These are phyloP conservation scores for Berberis thunbergii DNA, from an alignment of 164 flowering plant species.

Conservation along the genomic window DNA sequence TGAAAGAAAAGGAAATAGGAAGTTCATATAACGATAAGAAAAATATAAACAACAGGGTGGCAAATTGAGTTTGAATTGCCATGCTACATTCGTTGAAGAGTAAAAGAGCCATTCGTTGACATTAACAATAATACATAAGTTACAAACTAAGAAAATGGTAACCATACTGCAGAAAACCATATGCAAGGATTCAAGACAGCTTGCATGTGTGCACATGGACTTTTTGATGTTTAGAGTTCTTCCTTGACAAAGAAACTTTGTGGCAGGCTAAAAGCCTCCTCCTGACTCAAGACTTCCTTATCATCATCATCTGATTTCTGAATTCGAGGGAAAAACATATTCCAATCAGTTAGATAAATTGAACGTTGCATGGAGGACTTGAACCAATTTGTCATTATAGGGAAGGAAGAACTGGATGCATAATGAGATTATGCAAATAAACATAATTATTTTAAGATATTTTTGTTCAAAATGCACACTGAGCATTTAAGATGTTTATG, in stretches of 20 bases:
- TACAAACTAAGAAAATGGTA: too few species aligned
- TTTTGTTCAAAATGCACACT: too few species aligned
- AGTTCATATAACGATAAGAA: too few species aligned
- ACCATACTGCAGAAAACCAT: neutral
- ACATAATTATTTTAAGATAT: too few species aligned
- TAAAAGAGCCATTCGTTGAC: too few species aligned
- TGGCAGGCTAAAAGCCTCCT: constrained; percentile 82
- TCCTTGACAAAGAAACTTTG: constrained; percentile 64
- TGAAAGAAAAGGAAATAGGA: too few species aligned
- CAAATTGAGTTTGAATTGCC: too few species aligned
- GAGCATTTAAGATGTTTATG: too few species aligned
- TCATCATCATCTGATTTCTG: constrained; percentile 95
- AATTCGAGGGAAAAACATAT: constrained; percentile 5
- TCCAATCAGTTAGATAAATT: neutral
- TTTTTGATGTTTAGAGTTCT: constrained; percentile 27
- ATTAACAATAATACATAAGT: too few species aligned
- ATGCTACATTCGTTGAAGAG: too few species aligned
- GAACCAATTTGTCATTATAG: neutral
- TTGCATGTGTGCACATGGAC: neutral
- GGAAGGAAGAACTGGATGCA: neutral
- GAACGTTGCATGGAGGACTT: neutral
- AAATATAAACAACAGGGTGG: too few species aligned
- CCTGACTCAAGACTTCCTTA: constrained; percentile 52
- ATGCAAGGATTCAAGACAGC: neutral
- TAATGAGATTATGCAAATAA: neutral